Conservation (phyloP, 192 early-diverging fungal genomes). For the Backusella australiensis region DNA sequence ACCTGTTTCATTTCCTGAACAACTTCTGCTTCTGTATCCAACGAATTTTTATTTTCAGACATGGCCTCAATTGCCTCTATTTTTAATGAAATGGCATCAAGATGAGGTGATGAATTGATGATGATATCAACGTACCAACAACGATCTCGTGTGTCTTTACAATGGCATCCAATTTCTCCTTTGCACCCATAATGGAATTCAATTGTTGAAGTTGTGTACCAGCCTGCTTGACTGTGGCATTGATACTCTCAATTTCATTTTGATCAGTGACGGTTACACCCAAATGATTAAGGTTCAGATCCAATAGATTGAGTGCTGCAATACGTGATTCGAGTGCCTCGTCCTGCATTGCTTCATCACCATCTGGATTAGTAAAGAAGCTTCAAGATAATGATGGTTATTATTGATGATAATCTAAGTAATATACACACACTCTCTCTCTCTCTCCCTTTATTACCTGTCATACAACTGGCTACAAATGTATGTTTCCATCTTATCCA, state of each 20-base stretch:
- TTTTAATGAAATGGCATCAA: neutral
- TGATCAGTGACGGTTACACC: conserved; percentile 47
- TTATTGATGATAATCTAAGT: too few species aligned
- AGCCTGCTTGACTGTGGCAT: conserved; percentile 36
- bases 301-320: conserved; percentile 63
- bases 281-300: conserved; percentile 56
- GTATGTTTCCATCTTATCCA: conserved; percentile 47
- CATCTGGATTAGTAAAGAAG: conserved; percentile 36
- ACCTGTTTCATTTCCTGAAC: conserved; percentile 29
- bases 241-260: conserved; percentile 38
- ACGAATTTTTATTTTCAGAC: conserved; percentile 10
- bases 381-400: neutral
- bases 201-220: conserved; percentile 46
- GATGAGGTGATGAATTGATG: too few species aligned
- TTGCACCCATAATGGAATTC: conserved; percentile 35
- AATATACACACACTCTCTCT: too few species aligned
- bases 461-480: conserved; percentile 45
- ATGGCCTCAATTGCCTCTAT: conserved; percentile 24
- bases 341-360: conserved; percentile 58
- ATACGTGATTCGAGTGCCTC: conserved; percentile 64
- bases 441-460: conserved; percentile 11
- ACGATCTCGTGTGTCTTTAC: conserved; percentile 41
- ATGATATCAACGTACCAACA: neutral
- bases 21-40: conserved; percentile 9
- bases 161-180: conserved; percentile 44